Conservation (phyloP, 495 filamentous ascomycete species). For the Penicillium waksmanii region DNA sequence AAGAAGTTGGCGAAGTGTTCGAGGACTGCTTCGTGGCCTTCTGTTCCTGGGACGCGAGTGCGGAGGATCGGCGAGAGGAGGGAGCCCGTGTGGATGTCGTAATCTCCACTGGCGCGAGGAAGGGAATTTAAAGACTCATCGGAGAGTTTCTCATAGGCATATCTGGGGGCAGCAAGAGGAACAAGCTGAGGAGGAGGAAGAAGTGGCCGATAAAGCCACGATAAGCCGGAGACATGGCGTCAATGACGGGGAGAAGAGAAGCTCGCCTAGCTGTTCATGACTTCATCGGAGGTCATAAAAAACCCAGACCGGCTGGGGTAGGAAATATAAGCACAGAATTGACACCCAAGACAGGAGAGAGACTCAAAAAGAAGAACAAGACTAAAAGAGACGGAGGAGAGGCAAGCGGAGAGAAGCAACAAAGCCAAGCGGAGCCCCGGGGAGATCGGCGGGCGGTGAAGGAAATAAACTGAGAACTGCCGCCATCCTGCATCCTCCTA, state of each 20-base stretch:
- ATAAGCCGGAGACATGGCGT: conserved; percentile 39
- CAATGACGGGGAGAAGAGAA: not conserved
- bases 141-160: conserved; percentile 74
- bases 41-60: conserved; percentile 85
- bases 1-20: conserved; percentile 87
- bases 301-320: conserved; percentile 18
- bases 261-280: conserved; percentile 21
- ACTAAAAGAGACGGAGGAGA: not conserved
- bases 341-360: not conserved
- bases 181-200: conserved; percentile 33
- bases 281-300: not conserved
- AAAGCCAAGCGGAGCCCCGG: conserved; percentile 11
- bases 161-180: conserved; percentile 31
- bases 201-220: conserved; percentile 30
- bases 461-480: too few species aligned
- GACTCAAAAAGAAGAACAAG: not conserved
- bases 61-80: conserved; percentile 89
- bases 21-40: conserved; percentile 72
- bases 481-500: too few species aligned
- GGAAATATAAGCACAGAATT: not conserved
- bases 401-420: conserved; percentile 4
- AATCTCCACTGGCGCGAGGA: conserved; percentile 72
- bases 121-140: conserved; percentile 69
- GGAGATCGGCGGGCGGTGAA: not conserved
- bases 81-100: conserved; percentile 73